Evolutionary conservation across 257 asterid genomes (phyloP).

Genomic region (Ligustrum vulgare): DNA sequence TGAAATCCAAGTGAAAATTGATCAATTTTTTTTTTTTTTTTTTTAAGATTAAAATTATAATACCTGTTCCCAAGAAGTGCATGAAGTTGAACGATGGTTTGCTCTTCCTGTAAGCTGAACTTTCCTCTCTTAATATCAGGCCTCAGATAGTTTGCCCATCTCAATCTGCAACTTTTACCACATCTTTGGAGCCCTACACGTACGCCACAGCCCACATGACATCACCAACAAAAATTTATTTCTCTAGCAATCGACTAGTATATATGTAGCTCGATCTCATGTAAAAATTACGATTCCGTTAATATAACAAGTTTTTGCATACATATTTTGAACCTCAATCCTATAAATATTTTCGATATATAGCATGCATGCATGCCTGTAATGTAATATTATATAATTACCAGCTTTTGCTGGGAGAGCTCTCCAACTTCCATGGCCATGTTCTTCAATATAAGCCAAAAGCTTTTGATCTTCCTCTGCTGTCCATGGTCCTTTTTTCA

Average conservation of each 20-base stretch:
- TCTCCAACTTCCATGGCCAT: conserved; percentile 51
- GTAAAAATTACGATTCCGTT: no score
- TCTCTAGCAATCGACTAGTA: no score
- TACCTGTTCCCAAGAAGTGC: conserved; percentile 2
- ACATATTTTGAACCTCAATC: neutral
- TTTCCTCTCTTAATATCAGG: conserved; percentile 1
- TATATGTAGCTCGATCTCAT: no score
- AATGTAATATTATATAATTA: neutral
- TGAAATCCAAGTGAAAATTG: neutral
- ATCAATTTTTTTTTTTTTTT: neutral
- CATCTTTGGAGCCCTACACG: neutral
- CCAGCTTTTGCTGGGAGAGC: conserved; percentile 47
- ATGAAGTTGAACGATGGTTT: conserved; percentile 1
- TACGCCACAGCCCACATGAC: no score
- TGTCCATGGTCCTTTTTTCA: conserved; percentile 52
- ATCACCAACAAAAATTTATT: neutral
- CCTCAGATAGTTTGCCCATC: neutral
- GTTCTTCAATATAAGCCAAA: conserved; percentile 29
- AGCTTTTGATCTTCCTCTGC: conserved; percentile 42
- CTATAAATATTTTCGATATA: neutral
- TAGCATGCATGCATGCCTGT: neutral
- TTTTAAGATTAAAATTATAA: no score
- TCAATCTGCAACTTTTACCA: neutral
- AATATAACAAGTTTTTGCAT: no score
- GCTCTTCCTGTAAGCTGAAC: neutral